phyloP scores from a whole-genome alignment of 163 green algal species.

The Scenedesmus sp. region DNA sequence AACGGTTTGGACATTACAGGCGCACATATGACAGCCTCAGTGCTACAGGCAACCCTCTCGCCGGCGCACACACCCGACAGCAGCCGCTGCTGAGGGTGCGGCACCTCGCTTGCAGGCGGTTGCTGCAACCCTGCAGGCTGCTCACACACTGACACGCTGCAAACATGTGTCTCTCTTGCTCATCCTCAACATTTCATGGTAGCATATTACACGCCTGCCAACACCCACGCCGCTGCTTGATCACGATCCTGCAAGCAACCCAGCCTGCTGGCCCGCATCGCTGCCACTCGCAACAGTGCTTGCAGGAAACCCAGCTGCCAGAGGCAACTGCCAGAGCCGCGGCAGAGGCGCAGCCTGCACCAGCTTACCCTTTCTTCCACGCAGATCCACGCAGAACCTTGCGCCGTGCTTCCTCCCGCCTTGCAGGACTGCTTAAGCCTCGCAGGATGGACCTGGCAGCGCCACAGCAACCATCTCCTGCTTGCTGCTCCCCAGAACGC shows the following conservation, averaged over 20 bases:
- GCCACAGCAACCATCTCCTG: background rate
- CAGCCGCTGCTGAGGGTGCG: too few relatives aligned
- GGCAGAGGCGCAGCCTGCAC: background rate
- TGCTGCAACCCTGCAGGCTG: background rate
- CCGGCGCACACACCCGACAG: too few relatives aligned
- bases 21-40: too few relatives aligned
- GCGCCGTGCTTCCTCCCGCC: background rate
- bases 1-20: too few relatives aligned
- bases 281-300: background rate
- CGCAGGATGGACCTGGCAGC: background rate
- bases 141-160: background rate
- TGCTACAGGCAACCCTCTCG: too few relatives aligned
- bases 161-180: background rate
- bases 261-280: background rate
- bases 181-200: background rate
- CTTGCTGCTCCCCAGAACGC: background rate
- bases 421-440: background rate
- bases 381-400: background rate
- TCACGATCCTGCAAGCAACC: background rate
- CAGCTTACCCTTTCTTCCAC: background rate
- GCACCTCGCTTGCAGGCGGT: too few relatives aligned
- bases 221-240: background rate
- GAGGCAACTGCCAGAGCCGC: background rate
- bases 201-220: background rate
- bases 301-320: background rate